A percentile compares a stretch with the other conserved stretches of the same genome.
Conservation (phyloP, 2,329 filamentous ascomycete genomes). For the Ascochyta viciae-villosae region DNA sequence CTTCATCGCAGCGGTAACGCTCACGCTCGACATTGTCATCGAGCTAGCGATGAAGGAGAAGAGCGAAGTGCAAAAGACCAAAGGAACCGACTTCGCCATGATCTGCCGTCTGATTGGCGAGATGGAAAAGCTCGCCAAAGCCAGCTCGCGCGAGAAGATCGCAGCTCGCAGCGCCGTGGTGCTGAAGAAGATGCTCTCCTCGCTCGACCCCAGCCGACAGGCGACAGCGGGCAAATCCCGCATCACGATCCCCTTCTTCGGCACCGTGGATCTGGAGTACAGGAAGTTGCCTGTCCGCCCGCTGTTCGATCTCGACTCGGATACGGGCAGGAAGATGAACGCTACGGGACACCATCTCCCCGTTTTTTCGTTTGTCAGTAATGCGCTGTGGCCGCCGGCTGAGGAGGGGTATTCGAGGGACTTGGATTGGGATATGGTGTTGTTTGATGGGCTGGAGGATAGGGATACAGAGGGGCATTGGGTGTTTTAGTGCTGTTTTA, state of each 20-base stretch:
- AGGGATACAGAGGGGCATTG: slow-evolving; percentile 44
- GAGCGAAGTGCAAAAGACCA: slow-evolving; percentile 41
- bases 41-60: slow-evolving; percentile 45
- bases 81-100: slow-evolving; percentile 47
- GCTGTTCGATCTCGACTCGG: slow-evolving; percentile 41
- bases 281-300: slow-evolving; percentile 38
- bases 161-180: slow-evolving; percentile 41
- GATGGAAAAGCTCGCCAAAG: slow-evolving; percentile 44
- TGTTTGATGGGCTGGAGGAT: slow-evolving; percentile 47
- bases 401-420: slow-evolving; percentile 21
- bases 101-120: slow-evolving; percentile 45
- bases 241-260: slow-evolving; percentile 45
- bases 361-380: slow-evolving; percentile 45
- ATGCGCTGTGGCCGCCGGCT: slow-evolving; percentile 40
- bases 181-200: slow-evolving; percentile 45
- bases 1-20: slow-evolving; percentile 46
- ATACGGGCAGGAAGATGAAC: slow-evolving; percentile 37
- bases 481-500: slow-evolving; percentile 27
- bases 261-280: slow-evolving; percentile 41
- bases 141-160: slow-evolving; percentile 43
- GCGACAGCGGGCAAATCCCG: slow-evolving; percentile 24
- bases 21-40: slow-evolving; percentile 46
- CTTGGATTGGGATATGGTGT: slow-evolving; percentile 44
- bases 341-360: slow-evolving; percentile 35
- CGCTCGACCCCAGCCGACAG: slow-evolving; percentile 39